Evolutionary conservation across 768 basidiomycete genomes (phyloP), one percentile per base, ranked within the genome.

Genomic region (Boletales sp.): DNA sequence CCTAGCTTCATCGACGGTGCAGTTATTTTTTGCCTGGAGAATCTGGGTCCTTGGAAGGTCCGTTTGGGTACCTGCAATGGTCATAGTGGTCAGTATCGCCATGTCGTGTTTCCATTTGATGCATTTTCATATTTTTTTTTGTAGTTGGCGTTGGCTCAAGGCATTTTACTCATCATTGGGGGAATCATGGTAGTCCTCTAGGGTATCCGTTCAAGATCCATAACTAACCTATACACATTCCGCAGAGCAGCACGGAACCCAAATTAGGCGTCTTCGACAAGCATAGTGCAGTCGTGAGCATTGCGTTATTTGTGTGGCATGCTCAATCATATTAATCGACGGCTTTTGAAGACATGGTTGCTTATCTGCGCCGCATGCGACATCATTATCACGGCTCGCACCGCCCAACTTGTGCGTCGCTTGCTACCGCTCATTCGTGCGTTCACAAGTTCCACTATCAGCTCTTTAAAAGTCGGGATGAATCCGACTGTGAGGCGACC

Each of bases 311-410:
- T 21, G 21, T 21, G 21, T 21, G 21, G 21, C 21, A 21, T 21
- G 4, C 21, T 21, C 21, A 21, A 4, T 4, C 4, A 2, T 21
- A 21, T 21, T 4, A 21, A 21, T 21, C 21, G 4, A 21, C 21
- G 4, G 2, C 21, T 2, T 21, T 21, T 14, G 24, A 52, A 54
- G 52, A 38, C 31, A 27, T 55, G 54, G 54, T 34, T 55, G 24
- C 29, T 55, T 24, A 44, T 55, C 21, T 48, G 54, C 13, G 54
- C 54, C 13, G 38, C 31, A 19, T 55, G 54, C 27, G 47, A 55
- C 11, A 48, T 48, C 29, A 15, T 55, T 31, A 54, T 55, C 43
- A 43, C 52, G 14, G 18, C 17, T 48, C 53, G 52, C 32, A 54
- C 36, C 10, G 17, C 40, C 21, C 47, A 55, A 19, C 52, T 56